Evolutionary conservation across 306 rosid species (phyloP), one percentile per base, ranked within the genome.

Genomic region (Lathyrus sativus): DNA sequence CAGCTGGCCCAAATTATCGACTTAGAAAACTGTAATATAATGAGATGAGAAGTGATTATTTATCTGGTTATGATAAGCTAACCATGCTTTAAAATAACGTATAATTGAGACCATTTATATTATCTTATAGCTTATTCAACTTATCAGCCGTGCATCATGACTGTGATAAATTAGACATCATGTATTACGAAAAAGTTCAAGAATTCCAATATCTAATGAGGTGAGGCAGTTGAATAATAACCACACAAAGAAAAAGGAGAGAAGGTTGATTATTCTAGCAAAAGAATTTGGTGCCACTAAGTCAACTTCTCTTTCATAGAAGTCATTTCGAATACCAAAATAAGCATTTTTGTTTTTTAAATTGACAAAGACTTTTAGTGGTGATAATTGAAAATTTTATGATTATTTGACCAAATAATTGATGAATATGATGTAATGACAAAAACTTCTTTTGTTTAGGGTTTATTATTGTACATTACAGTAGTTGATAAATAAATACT

Each of bases 61-160:
- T 15, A 45, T 7, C 33, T 2, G 6, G 17, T 10, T 72, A 3
- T 61, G 76, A 72, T 72, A 72, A 49, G 76, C 51, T 13, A 19
- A 11, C 29, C 33, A 72, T 61, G 29, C 37, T 13, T 61, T 35
- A 35, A 58, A 59, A 18, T 11, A n/a, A 35, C 45, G 11, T 41
- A 69, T 46, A 61, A 33, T 60, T 59, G 46, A 70, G 43, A 13
- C 2, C 24, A 45, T 44, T 58, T 46, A 35, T 35, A 49, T 49
- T 49, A 49, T 49, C 55, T 26, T 71, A 31, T 71, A 60, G 59
- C 14, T 49, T 12, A 1, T 6, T 12, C 13, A 49, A n/a, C 76
- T 72, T 72, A 72, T 72, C 76, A 72, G 62, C 51, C 41, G n/a
- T 41, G 50, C 68, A 12, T 5, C 68, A 19, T 35, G 37, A 38